A percentile compares a stretch with the other conserved stretches of the same genome.
phyloP scores from a whole-genome alignment of 1,139 yeast species.

The Meyerozyma elateridarum region DNA sequence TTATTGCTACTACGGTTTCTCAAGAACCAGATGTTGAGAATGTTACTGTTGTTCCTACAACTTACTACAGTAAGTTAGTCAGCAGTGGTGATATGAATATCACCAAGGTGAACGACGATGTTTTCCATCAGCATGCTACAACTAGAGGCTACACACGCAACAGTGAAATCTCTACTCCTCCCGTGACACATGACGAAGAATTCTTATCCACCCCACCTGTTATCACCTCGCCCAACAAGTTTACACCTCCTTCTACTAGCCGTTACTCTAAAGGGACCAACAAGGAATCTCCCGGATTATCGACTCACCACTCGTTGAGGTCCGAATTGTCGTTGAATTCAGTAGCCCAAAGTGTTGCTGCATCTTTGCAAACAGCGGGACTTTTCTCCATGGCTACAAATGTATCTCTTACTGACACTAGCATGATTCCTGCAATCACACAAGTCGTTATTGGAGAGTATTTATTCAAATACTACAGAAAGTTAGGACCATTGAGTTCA shows the following conservation, averaged over 20 bases:
- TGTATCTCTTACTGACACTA: constrained; percentile 65
- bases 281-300: constrained; percentile 10
- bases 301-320: constrained; percentile 23
- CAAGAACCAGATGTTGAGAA: constrained; percentile 51
- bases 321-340: constrained; percentile 33
- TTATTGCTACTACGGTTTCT: constrained; percentile 56
- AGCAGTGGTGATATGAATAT: constrained; percentile 39
- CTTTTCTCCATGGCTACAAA: constrained; percentile 60
- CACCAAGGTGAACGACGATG: constrained; percentile 44
- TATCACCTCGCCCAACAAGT: constrained; percentile 14
- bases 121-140: constrained; percentile 39
- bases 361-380: constrained; percentile 31
- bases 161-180: constrained; percentile 17
- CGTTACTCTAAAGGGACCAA: constrained; percentile 12
- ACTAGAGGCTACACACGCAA: constrained; percentile 44
- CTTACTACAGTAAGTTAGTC: constrained; percentile 56
- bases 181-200: constrained; percentile 7
- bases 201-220: constrained; percentile 8
- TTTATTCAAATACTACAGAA: constrained; percentile 78
- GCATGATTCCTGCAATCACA: constrained; percentile 82
- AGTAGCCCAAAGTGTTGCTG: constrained; percentile 21
- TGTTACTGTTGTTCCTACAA: constrained; percentile 59
- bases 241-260: constrained; percentile 15
- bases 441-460: constrained; percentile 94
- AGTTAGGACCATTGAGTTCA: constrained; percentile 68